Evolutionary conservation across 371 early-diverging fungal species (phyloP), one percentile per base, ranked within the genome.

Genomic region (Cokeromyces recurvatus): DNA sequence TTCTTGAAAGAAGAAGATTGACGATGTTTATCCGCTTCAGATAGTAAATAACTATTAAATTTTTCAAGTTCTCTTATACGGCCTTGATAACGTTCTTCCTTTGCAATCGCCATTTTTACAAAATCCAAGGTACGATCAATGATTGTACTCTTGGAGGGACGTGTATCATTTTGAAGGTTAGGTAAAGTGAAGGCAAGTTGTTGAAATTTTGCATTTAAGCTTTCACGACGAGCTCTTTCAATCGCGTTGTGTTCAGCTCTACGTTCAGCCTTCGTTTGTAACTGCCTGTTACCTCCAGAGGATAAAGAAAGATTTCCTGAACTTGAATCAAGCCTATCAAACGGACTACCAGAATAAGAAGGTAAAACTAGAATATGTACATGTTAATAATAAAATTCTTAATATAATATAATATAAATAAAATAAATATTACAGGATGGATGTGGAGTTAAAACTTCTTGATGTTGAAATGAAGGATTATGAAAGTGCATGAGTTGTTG

Each of bases 171-270:
- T 52, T 69, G 70, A 17, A 87, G 74, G 32, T 82, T 75, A 12
- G 88, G 88, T 32, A 87, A 63, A 8, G 78, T 69, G 46, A 78
- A 73, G 9, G 88, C 88, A 20, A 87, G 59, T 43, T 86, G 85
- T 54, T 82, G 84, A 55, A 87, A 86, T 43, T 84, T 78, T 14
- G 70, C 69, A 65, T 86, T 86, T 36, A 87, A 70, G 25, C 71
- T 77, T 57, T 87, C 88, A 22, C 88, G 81, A 41, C 88, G 77
- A 35, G 85, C 85, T 42, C 88, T 69, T 56, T 87, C 88, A 38
- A 81, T 85, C 8, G 88, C 88, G 48, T 87, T 87, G 57, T 87
- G 88, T 38, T 77, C 83, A 27, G 85, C 87, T 32, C 87, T 78
- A 48, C 81, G 66, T 55, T 82, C 83, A 20, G 83, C 84, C 46